Percentiles rank a stretch among this genome's conserved stretches.
These are phyloP conservation scores for Candida succiphila DNA, from an alignment of 805 yeast genomes.

Conservation along the genomic window DNA sequence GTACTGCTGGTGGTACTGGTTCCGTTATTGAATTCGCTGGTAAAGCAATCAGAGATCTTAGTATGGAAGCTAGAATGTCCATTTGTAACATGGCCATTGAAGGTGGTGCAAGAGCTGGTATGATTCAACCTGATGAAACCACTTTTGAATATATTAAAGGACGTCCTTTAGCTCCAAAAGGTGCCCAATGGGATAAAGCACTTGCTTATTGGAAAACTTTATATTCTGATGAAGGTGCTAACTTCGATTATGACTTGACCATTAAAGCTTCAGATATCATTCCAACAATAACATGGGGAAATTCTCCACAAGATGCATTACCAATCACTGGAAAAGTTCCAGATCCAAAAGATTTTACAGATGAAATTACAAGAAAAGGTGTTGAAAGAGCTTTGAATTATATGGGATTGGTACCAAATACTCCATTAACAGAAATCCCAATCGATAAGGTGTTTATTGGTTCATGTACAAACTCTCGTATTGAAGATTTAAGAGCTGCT, in stretches of 20 bases:
- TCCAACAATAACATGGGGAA: conserved; percentile 99
- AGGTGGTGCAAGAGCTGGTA: conserved; percentile 99
- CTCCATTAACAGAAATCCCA: conserved; percentile 61
- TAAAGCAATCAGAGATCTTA: conserved; percentile 76
- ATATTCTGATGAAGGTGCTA: conserved; percentile 82
- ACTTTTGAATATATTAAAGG: conserved; percentile 88
- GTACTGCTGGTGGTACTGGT: conserved; percentile 99
- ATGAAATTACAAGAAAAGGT: conserved; percentile 69
- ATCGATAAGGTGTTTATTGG: conserved; percentile 96
- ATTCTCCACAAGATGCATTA: conserved; percentile 96
- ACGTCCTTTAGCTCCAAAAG: conserved; percentile 91
- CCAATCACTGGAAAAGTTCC: conserved; percentile 90
- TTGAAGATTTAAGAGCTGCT: conserved; percentile 94
- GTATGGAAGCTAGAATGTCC: conserved; percentile 98
- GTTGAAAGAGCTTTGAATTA: conserved; percentile 87
- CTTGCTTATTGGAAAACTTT: conserved; percentile 83
- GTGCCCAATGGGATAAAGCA: conserved; percentile 93
- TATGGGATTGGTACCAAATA: conserved; percentile 84
- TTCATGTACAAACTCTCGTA: conserved; percentile 95
- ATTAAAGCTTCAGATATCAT: conserved; percentile 78
- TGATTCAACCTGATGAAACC: conserved; percentile 91
- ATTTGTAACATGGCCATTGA: conserved; percentile 99
- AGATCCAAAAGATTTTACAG: conserved; percentile 67
- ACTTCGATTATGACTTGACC: conserved; percentile 73
- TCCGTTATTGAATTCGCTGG: conserved; percentile 96